Base-by-base conservation (phyloP, 306 rosid genomes). In the Cyclanthera cordifolia region DNA sequence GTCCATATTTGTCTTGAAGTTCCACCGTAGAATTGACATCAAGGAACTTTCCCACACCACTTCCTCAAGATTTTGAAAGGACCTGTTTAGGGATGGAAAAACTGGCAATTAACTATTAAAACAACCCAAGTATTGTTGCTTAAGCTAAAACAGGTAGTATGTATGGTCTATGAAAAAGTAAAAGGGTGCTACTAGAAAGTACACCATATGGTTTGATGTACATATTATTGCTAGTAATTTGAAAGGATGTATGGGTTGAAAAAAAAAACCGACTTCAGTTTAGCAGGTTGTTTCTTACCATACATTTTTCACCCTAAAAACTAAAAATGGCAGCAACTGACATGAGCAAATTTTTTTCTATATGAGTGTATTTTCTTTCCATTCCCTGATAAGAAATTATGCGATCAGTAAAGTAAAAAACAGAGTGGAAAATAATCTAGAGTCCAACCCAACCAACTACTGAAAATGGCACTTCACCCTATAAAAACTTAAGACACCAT, bases 1-100 rank as follows among this genome's bases (percentile, higher is more conserved):
- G 74, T 85, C 84, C 95, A 83, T 87, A 73, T 81, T 69, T 50
- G 78, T 65, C 79, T 81, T 79, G 76, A 80, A 76, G 89, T 76
- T 85, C 97, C 97, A 91, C 77, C 96, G 82, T 47, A 91, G 78
- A 69, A 85, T 69, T 34, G 90, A 77, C 80, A 49, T 66, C 72
- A 91, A 74, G 59, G 95, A 84, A 60, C 73, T 82, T 46, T 87
- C 92, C 78, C 80, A 83, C 70, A 85, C 69, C 68, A 82, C 88
- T 10, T 59, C 9, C 78, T 87, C 88, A 69, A 91, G 79, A 82
- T 81, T 83, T 75, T 87, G 88, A 56, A 91, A 79, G 72, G 92
- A 85, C 81, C 97, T 91, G 85, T 75, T 48, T 67, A 68, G 79
- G 76, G 81, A 61, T 39, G 52, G 39, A 24, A 70, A 56, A 67